phyloP scores from a whole-genome alignment of 148 eudicot species.

The Simmondsia chinensis region DNA sequence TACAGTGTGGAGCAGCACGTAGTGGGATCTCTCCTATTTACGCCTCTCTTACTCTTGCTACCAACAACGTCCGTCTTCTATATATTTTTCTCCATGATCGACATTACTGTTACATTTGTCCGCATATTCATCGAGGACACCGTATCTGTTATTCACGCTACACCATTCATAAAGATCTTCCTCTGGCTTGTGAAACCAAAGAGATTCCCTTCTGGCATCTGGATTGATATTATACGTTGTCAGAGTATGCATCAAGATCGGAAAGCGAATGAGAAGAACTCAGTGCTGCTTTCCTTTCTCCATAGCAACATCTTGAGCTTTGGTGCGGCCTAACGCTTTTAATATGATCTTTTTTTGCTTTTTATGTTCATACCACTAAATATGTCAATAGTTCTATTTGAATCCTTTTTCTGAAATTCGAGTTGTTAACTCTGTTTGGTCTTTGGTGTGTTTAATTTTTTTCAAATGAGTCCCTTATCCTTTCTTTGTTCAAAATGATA shows the following conservation, averaged over 20 bases:
- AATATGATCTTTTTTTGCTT: background rate
- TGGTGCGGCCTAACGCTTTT: constrained; percentile 34
- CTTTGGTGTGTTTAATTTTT: no score
- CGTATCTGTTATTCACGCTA: constrained; percentile 68
- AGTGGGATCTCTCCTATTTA: constrained; percentile 87
- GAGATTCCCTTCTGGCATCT: constrained; percentile 81
- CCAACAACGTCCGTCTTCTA: constrained; percentile 94
- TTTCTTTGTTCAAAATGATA: no score
- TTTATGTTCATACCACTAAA: no score
- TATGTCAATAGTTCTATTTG: no score
- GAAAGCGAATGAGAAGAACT: constrained; percentile 11
- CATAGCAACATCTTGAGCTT: constrained; percentile 58
- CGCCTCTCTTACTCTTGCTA: constrained; percentile 72
- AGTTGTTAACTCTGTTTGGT: no score
- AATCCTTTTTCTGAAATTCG: no score
- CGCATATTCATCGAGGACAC: constrained; percentile 44
- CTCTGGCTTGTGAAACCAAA: constrained; percentile 58
- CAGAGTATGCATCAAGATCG: constrained; percentile 18
- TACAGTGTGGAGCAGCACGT: constrained; percentile 92
- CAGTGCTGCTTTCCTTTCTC: constrained; percentile 48
- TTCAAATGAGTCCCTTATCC: no score
- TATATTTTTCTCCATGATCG: constrained; percentile 73
- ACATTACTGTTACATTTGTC: constrained; percentile 29
- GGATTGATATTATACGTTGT: constrained; percentile 46
- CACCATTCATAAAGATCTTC: constrained; percentile 66